A percentile compares a stretch with the other conserved stretches of the same genome.
Evolutionary conservation across 2,329 filamentous ascomycete genomes (phyloP).

Genomic region (Neoascochyta sp.): DNA sequence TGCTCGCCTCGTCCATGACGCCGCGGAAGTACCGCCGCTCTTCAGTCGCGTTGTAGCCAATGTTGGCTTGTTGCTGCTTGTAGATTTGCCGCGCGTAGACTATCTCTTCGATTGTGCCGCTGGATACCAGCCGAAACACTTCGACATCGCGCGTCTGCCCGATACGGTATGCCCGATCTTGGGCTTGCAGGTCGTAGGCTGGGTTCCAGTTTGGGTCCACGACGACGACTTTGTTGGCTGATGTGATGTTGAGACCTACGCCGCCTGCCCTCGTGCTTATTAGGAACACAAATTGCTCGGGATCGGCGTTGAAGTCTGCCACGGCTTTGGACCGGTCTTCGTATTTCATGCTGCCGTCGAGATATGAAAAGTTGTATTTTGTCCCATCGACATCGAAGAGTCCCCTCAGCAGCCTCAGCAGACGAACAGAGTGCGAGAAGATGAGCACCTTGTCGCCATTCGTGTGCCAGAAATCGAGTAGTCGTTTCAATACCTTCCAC

Average conservation of each 20-base stretch:
- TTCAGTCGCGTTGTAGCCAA: slow-evolving; percentile 87
- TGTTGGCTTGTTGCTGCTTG: slow-evolving; percentile 98
- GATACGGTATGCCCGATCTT: slow-evolving; percentile 94
- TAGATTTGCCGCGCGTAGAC: slow-evolving; percentile 97
- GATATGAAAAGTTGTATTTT: slow-evolving; percentile 83
- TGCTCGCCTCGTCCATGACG: slow-evolving; percentile 75
- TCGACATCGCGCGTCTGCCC: slow-evolving; percentile 91
- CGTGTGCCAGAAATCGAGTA: slow-evolving; percentile 84
- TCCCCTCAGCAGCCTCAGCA: slow-evolving; percentile 78
- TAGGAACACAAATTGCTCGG: slow-evolving; percentile 86
- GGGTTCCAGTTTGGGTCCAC: slow-evolving; percentile 99
- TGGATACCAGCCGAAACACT: slow-evolving; percentile 85
- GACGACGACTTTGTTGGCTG: slow-evolving; percentile 96
- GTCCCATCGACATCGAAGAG: slow-evolving; percentile 74
- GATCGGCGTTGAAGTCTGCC: slow-evolving; percentile 86
- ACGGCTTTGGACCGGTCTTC: slow-evolving; percentile 79
- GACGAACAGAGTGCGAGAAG: slow-evolving; percentile 85
- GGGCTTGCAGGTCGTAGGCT: slow-evolving; percentile 87
- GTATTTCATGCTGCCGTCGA: slow-evolving; percentile 80
- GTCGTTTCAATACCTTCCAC: slow-evolving; percentile 84
- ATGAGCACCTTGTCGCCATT: slow-evolving; percentile 93
- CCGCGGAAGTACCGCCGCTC: slow-evolving; percentile 95
- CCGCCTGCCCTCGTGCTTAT: slow-evolving; percentile 93
- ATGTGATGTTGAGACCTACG: slow-evolving; percentile 92
- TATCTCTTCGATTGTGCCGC: slow-evolving; percentile 93